Percentiles rank a stretch among this genome's conserved stretches.
phyloP scores from a whole-genome alignment of 371 early-diverging fungal species.

The Mortierella sp. region DNA sequence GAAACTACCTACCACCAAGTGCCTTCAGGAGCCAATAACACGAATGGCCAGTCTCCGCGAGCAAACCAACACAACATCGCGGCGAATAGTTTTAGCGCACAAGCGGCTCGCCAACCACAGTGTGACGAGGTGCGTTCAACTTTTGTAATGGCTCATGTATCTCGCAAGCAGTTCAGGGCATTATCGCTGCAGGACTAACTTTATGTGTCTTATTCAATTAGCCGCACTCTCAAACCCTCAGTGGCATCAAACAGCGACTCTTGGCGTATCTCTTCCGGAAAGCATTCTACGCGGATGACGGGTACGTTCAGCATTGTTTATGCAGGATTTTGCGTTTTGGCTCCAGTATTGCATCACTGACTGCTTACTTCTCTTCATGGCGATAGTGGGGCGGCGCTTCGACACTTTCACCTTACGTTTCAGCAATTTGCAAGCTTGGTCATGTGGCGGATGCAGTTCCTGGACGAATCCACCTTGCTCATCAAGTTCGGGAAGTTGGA shows the following conservation, averaged over 20 bases:
- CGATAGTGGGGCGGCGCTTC: conserved; percentile 61
- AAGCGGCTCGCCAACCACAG: conserved; percentile 21
- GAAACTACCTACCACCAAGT: conserved; percentile 56
- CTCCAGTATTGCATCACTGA: conserved; percentile 5
- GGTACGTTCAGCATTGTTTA: conserved; percentile 23
- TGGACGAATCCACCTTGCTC: conserved; percentile 65
- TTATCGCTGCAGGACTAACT: no score
- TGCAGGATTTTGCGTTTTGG: not conserved
- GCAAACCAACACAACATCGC: conserved; percentile 14
- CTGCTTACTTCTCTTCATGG: not conserved
- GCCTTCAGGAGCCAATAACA: conserved; percentile 31
- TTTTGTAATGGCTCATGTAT: not conserved
- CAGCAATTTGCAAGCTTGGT: conserved; percentile 64
- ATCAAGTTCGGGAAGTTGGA: conserved; percentile 72
- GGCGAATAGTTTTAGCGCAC: conserved; percentile 17
- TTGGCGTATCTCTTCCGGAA: conserved; percentile 68
- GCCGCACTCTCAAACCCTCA: conserved; percentile 51
- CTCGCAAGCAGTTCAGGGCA: not conserved
- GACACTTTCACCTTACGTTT: conserved; percentile 71
- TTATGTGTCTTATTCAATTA: conserved; percentile 10
- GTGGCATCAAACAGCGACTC: conserved; percentile 75
- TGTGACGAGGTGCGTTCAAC: conserved; percentile 31
- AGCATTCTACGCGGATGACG: conserved; percentile 60
- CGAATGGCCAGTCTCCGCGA: conserved; percentile 31
- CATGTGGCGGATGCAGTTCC: conserved; percentile 75